A percentile compares a stretch with the other conserved stretches of the same genome.
phyloP scores from a whole-genome alignment of 83 land plant species.

The Larix sibirica region DNA sequence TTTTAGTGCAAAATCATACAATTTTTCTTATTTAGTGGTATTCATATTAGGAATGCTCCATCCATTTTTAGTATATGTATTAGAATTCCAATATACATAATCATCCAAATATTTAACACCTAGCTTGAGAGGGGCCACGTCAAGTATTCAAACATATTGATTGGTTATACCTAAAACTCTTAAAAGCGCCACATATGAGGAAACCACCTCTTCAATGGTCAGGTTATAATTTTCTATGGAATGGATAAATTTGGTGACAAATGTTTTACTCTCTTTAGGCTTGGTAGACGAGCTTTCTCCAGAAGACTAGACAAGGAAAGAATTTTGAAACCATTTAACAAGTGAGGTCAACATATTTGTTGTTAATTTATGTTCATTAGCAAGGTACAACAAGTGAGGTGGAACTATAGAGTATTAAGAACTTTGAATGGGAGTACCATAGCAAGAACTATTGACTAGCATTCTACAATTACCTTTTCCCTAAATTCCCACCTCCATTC shows the following conservation, averaged over 20 bases:
- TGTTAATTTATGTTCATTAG: constrained; percentile 26
- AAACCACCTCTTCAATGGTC: too few species aligned
- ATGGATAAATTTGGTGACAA: constrained; percentile 36
- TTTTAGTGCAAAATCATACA: too few species aligned
- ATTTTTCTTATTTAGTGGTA: too few species aligned
- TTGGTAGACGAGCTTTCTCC: constrained; percentile 22
- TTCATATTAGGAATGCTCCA: too few species aligned
- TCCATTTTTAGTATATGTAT: too few species aligned
- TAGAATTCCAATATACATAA: background rate
- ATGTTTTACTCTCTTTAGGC: constrained; percentile 23
- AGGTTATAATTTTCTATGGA: constrained; percentile 55
- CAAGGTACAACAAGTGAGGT: constrained; percentile 30
- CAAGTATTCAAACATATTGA: constrained; percentile 83
- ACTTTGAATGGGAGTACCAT: constrained; percentile 37
- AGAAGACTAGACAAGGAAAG: constrained; percentile 47
- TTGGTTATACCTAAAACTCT: constrained; percentile 68
- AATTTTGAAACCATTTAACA: constrained; percentile 57
- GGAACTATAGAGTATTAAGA: constrained; percentile 80
- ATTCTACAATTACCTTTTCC: background rate
- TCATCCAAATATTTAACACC: constrained; percentile 61
- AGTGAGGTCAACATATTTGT: too few species aligned
- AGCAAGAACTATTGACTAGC: background rate
- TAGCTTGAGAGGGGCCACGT: constrained; percentile 84
- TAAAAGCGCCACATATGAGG: too few species aligned
- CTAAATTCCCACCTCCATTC: constrained; percentile 31